A percentile compares a stretch with the other conserved stretches of the same genome.
Evolutionary conservation across 140 eudicot species (phyloP).

Genomic region (Erigeron philadelphicus): DNA sequence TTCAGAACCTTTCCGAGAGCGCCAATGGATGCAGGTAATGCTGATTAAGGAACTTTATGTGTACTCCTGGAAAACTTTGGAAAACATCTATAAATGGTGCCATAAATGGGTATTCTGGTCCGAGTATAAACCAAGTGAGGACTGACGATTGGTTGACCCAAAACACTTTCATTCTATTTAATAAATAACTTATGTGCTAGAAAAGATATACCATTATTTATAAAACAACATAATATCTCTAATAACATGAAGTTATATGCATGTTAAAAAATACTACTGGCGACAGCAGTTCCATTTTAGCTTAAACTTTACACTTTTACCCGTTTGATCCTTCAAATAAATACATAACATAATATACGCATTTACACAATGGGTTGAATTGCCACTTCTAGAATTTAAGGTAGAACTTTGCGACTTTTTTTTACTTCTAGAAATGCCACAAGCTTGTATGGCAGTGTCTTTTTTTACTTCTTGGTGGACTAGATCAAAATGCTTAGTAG

Average conservation of each 20-base stretch:
- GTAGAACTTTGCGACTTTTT: neutral
- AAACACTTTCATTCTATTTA: neutral
- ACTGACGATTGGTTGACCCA: neutral
- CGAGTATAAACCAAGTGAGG: neutral
- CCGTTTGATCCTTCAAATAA: neutral
- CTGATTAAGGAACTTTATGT: neutral
- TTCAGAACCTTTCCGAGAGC: conserved; percentile 48
- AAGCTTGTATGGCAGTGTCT: neutral
- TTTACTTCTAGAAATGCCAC: too few species aligned
- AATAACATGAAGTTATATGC: neutral
- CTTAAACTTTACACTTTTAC: neutral
- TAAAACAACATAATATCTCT: neutral
- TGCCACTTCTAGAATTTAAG: neutral
- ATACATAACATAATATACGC: neutral
- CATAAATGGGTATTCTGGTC: neutral
- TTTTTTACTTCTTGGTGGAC: neutral
- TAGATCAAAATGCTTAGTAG: neutral
- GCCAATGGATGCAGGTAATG: conserved; percentile 80
- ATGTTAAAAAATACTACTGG: neutral
- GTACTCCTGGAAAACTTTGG: neutral
- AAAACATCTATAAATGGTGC: neutral
- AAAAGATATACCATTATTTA: too few species aligned
- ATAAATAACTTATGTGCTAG: neutral
- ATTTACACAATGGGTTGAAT: neutral
- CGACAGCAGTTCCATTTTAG: neutral